Percentiles rank a stretch among this genome's conserved stretches.
Evolutionary conservation across 306 rosid species (phyloP).

Genomic region (Castanea sativa): DNA sequence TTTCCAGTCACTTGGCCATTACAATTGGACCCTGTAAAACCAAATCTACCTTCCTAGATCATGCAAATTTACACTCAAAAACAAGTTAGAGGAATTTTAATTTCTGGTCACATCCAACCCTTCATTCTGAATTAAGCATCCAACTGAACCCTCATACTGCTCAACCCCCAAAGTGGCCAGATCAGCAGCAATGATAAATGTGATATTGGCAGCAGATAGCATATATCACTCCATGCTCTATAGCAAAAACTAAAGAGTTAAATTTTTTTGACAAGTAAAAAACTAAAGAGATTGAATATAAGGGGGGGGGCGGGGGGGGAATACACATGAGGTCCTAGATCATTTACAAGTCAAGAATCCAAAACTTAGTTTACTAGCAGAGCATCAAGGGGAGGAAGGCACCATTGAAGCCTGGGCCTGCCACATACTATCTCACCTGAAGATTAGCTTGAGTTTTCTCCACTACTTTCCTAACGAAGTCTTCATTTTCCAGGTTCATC

Average conservation of each 20-base stretch:
- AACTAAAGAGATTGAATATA: background rate
- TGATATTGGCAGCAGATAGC: background rate
- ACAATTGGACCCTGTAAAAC: too few relatives aligned
- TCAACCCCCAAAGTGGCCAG: background rate
- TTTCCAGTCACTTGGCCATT: too few relatives aligned
- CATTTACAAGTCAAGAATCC: background rate
- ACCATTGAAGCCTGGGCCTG: constrained; percentile 12
- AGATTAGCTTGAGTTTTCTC: constrained; percentile 57
- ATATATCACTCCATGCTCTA: background rate
- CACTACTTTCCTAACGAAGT: constrained; percentile 62
- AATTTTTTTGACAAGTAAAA: background rate
- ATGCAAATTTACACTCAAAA: background rate
- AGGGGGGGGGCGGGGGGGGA: too few relatives aligned
- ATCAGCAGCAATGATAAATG: background rate
- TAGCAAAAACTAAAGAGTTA: background rate
- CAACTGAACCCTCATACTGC: background rate
- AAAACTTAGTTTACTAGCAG: background rate
- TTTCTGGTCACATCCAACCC: background rate
- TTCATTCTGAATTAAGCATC: background rate
- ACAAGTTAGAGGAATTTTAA: background rate
- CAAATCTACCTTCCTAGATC: too few relatives aligned
- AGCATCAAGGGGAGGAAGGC: constrained; percentile 15
- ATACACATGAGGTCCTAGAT: background rate
- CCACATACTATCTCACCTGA: constrained; percentile 59
- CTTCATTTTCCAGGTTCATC: constrained; percentile 84